phyloP scores from a whole-genome alignment of 2,329 filamentous ascomycete species.

The Calonectria pteridis region DNA sequence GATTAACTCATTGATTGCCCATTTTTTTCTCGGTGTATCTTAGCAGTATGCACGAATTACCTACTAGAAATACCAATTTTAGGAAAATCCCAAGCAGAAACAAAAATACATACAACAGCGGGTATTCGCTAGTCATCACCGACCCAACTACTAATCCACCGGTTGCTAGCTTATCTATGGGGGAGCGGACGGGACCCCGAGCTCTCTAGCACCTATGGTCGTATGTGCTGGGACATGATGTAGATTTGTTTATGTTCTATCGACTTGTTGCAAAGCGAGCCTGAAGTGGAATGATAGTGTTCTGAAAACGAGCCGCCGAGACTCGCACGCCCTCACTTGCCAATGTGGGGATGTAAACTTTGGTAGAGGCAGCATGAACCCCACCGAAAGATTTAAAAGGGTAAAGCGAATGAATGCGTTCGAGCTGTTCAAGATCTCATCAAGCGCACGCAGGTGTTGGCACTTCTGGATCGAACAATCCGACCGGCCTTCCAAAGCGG shows the following conservation, averaged over 20 bases:
- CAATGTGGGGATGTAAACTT: too few relatives aligned
- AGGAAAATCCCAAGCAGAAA: neutral
- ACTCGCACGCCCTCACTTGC: neutral
- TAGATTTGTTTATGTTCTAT: neutral
- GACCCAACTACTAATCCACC: slow-evolving; percentile 20
- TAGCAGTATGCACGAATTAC: neutral
- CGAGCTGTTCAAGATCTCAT: neutral
- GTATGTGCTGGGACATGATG: neutral
- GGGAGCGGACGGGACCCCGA: slow-evolving; percentile 21
- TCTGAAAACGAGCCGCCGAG: neutral
- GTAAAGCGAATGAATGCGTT: neutral
- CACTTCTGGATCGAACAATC: slow-evolving; percentile 11
- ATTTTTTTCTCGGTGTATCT: neutral
- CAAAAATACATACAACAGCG: slow-evolving; percentile 21
- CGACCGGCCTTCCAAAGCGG: slow-evolving; percentile 56
- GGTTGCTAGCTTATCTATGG: slow-evolving; percentile 22
- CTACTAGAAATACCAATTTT: neutral
- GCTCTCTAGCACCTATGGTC: slow-evolving; percentile 19
- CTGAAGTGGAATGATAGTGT: neutral
- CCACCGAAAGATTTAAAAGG: neutral
- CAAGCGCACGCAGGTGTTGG: slow-evolving; percentile 20
- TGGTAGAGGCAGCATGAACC: neutral
- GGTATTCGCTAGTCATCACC: slow-evolving; percentile 21
- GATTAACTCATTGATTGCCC: neutral
- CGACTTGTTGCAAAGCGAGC: neutral